These are phyloP conservation scores for Lunularia cruciata DNA, from an alignment of 225 moss, liverwort and hornwort species.

Conservation along the genomic window DNA sequence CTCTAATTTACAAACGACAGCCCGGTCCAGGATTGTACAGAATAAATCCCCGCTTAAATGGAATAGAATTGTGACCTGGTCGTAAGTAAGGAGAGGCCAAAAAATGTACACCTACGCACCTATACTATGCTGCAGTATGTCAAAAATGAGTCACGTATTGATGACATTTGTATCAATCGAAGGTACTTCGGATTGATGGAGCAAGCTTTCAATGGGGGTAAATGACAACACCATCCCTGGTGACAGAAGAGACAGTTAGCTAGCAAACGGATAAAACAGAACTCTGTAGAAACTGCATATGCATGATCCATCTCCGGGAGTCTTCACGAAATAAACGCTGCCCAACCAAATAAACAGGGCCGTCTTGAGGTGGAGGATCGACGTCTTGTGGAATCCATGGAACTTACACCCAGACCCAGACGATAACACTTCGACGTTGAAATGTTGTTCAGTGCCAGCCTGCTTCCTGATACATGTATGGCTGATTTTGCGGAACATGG, in stretches of 20 bases:
- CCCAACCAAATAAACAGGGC: conserved; percentile 12
- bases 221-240: background rate
- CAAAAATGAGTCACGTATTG: conserved; percentile 20
- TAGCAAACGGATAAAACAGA: background rate
- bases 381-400: background rate
- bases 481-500: background rate
- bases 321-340: background rate
- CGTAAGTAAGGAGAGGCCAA: conserved; percentile 22
- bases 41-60: conserved; percentile 6
- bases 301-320: conserved; percentile 14
- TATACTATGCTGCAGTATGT: conserved; percentile 25
- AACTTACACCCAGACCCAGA: background rate
- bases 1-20: conserved; percentile 24
- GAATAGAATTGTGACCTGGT: conserved; percentile 11
- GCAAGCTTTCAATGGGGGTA: conserved; percentile 1
- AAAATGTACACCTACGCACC: conserved; percentile 27
- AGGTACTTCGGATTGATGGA: conserved; percentile 7
- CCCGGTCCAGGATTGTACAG: conserved; percentile 18
- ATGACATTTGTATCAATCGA: conserved; percentile 15
- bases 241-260: background rate
- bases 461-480: background rate
- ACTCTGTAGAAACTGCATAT: conserved; percentile 6
- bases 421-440: background rate
- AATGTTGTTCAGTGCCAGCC: conserved; percentile 2
- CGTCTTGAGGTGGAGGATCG: background rate